Base-by-base conservation (phyloP, 177 flowering plant species). In the Vitis hybrid region DNA sequence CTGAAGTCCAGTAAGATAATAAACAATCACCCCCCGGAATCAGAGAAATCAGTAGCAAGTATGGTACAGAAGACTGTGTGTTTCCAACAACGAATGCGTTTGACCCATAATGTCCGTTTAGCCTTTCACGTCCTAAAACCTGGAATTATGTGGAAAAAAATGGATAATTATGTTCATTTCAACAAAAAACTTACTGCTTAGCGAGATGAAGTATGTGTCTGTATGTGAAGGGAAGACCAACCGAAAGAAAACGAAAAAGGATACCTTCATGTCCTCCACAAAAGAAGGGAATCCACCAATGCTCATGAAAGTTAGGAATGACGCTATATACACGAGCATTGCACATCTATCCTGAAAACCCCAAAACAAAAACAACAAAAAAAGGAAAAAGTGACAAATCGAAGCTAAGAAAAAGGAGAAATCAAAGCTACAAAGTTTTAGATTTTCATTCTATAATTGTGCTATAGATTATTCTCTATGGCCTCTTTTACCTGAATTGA, bases 211-310 rank as follows among this genome's bases (percentile, higher is more conserved):
- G 27, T 24, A 24, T 24, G 18, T 18, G 27, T 24, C 27, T 24
- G 27, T 2, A 24, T 24, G 3, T 2, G 3, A 24, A 24, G 27
- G 27, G 27, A 24, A 24, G 27, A 24, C 27, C 27, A 24, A 24
- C 18, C 27, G 2, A 24, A 24, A 24, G 27, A 24, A 24, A 24
- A 24, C 2, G 3, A 2, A 24, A 24, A 24, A 35, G 46, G 7
- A 35, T 21, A 76, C 79, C 67, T 72, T 72, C 72, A 72, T 58
- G 52, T 77, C 74, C n/a, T 77, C 77, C 12, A 65, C 85, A 70
- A 81, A 86, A 13, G 89, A 86, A 67, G 89, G 86, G 74, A 86
- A 84, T 52, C 89, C 89, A 9, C 89, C 85, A 30, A 82, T 82
- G 2, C 86, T 66, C 86, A 84, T 81, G 55, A 86, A 76, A 4